phyloP scores from a whole-genome alignment of 2,329 filamentous ascomycete genomes.

The Epichloe bromicola region DNA sequence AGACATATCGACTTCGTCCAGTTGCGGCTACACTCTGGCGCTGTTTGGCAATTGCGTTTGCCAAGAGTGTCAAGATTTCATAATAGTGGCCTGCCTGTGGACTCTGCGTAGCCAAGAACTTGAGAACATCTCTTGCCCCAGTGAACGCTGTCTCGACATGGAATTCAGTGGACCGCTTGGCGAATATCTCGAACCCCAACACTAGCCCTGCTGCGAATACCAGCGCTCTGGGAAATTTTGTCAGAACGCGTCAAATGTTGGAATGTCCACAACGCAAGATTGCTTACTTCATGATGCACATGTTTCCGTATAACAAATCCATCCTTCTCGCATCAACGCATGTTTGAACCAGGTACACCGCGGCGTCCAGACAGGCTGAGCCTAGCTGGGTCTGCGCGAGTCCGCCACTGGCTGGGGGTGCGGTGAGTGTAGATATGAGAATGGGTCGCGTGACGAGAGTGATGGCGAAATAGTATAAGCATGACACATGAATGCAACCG shows the following conservation, averaged over 20 bases:
- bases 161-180: constrained; percentile 29
- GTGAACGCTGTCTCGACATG: constrained; percentile 36
- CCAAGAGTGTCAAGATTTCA: constrained; percentile 37
- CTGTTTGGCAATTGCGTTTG: constrained; percentile 30
- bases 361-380: constrained; percentile 40
- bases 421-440: constrained; percentile 35
- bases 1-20: constrained; percentile 16
- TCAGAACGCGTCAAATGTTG: too few relatives aligned
- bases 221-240: constrained; percentile 25
- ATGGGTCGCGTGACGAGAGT: constrained; percentile 44
- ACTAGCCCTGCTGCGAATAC: constrained; percentile 45
- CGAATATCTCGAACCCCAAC: constrained; percentile 43
- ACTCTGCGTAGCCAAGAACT: constrained; percentile 32
- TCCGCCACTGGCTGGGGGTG: constrained; percentile 18
- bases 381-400: constrained; percentile 26
- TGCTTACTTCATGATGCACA: constrained; percentile 45
- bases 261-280: too few relatives aligned
- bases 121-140: constrained; percentile 35
- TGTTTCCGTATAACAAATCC: constrained; percentile 35
- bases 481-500: constrained; percentile 40
- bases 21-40: constrained; percentile 14
- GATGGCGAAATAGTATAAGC: constrained; percentile 45
- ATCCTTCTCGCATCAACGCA: constrained; percentile 34
- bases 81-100: constrained; percentile 45
- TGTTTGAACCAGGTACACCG: constrained; percentile 40